Evolutionary conservation across 345 rosid species (phyloP), one percentile per base, ranked within the genome.

Genomic region (Eucalyptus sp.): DNA sequence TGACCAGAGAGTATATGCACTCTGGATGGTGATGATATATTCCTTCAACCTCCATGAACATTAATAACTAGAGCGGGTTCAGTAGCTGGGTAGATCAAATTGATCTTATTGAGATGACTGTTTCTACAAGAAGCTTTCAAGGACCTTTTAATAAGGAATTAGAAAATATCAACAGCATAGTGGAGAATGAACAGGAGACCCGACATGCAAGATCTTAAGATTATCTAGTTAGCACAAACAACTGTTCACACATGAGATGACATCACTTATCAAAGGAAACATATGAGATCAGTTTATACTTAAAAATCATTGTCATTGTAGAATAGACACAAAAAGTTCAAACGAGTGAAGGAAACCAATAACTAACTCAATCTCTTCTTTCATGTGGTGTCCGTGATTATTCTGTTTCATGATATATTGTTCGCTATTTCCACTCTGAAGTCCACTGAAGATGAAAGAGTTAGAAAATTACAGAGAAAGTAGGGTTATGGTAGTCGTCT

Each of bases 401-500:
- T 37, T 76, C 83, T 37, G 46, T 76, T 76, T 41, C 27, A 3
- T 76, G 46, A 5, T 37, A 76, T 37, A 49, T 46, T 16, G 56
- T 86, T 86, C 0, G 29, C 44, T 86, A 49, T 29, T 86, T 86
- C 62, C 25, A 17, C 54, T 86, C 46, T 76, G 14, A 54, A 5
- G 27, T 13, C 15, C 43, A 27, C 50, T 49, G 56, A 22, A 86
- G 43, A 29, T 52, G 58, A 27, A 50, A 89, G 66, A 76, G 22
- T 50, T 84, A 54, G 88, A 68, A 91, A 60, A 89, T 92, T 95
- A 97, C 99, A 91, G 97, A 92, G 90, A 91, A 96, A 85, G 96
- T 96, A 79, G 99, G 99, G 84, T 97, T 97, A 91, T 97, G 99
- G 93, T 93, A 96, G 91, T 97, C 99, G 86, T 94, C 99, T 88